phyloP scores from a whole-genome alignment of 768 basidiomycete species.

The Lactarius indigo region DNA sequence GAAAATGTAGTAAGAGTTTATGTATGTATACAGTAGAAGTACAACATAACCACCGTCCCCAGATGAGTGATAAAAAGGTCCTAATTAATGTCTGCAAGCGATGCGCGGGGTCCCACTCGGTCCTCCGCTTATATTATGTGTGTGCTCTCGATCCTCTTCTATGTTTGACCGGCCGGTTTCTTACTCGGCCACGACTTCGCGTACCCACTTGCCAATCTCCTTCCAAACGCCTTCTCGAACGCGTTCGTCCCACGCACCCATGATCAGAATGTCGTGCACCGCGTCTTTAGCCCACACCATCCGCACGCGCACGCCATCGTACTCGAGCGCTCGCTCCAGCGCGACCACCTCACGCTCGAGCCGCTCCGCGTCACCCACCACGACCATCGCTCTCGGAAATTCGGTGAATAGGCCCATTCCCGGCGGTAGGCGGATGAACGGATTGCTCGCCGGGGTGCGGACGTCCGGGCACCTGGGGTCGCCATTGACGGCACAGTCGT shows the following conservation, averaged over 20 bases:
- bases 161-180: neutral
- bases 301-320: slow-evolving; percentile 26
- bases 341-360: slow-evolving; percentile 44
- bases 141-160: neutral
- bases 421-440: slow-evolving; percentile 31
- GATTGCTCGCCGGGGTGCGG: slow-evolving; percentile 27
- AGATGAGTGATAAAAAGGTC: neutral
- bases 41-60: neutral
- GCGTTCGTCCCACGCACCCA: slow-evolving; percentile 24
- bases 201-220: slow-evolving; percentile 23
- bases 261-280: slow-evolving; percentile 24
- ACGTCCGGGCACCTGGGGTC: neutral
- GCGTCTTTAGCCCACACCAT: slow-evolving; percentile 27
- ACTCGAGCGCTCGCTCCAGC: slow-evolving; percentile 21
- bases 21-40: neutral
- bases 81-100: neutral
- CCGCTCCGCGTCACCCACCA: slow-evolving; percentile 51
- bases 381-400: slow-evolving; percentile 44
- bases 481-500: slow-evolving; percentile 30
- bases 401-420: slow-evolving; percentile 43
- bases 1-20: neutral
- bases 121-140: neutral
- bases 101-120: neutral
- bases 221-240: slow-evolving; percentile 25
- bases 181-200: slow-evolving; percentile 14